Conservation (phyloP, 2,329 filamentous ascomycete genomes). For the Talaromyces sp. region DNA sequence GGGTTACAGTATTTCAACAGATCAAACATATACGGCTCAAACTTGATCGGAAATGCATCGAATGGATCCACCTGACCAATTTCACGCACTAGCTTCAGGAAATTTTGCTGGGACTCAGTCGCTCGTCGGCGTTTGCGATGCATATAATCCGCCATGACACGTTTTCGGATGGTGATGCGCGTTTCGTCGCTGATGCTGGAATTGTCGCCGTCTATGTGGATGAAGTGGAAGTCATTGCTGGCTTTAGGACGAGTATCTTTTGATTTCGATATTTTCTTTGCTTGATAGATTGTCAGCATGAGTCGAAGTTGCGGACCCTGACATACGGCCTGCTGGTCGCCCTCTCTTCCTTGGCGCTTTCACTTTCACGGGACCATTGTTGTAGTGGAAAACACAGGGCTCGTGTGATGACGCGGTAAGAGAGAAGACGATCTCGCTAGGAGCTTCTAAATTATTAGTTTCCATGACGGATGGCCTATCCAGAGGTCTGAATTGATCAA, state of each 20-base stretch:
- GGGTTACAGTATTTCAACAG: constrained; percentile 11
- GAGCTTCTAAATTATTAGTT: neutral
- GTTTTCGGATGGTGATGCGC: constrained; percentile 9
- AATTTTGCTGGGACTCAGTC: neutral
- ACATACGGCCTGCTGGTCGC: constrained; percentile 6
- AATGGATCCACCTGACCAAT: constrained; percentile 11
- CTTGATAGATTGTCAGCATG: neutral
- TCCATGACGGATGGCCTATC: neutral
- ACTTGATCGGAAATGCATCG: constrained; percentile 10
- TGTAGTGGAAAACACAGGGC: constrained; percentile 10
- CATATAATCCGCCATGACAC: constrained; percentile 9
- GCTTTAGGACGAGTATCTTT: neutral
- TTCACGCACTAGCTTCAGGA: neutral
- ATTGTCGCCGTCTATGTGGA: neutral
- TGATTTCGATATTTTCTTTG: neutral
- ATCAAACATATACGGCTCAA: constrained; percentile 16
- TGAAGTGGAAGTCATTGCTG: neutral
- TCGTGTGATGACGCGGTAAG: neutral
- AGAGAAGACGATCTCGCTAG: constrained; percentile 10
- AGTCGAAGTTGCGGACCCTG: neutral
- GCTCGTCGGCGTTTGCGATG: neutral
- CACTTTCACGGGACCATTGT: constrained; percentile 8
- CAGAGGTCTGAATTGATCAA: neutral
- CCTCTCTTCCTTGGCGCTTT: constrained; percentile 6
- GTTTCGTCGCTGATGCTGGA: constrained; percentile 1